Evolutionary conservation across 306 rosid species (phyloP), one percentile per base, ranked within the genome.

Genomic region (Prunus campanulata): DNA sequence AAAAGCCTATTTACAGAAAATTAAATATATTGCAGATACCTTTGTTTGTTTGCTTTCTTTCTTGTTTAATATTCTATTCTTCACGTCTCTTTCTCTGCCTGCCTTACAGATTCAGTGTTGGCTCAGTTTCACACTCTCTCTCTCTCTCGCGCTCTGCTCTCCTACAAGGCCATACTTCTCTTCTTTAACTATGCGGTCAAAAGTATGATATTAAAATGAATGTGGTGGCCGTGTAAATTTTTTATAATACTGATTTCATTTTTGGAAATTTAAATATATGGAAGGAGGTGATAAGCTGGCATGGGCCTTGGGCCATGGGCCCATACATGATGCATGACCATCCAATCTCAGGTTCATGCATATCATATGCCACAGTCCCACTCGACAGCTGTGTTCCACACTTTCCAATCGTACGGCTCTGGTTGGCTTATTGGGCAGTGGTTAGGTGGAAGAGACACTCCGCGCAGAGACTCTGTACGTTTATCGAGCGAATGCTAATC

Each of bases 261-360:
- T 20, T 24, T 15, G 30, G 35, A 49, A 80, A 24, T 42, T 62
- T 59, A 5, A 49, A 60, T 19, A 22, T 60, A 12, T 32, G 15
- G 44, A 66, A 24, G 47, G 14, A 3, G 24, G 24, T 12, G 70
- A 61, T 66, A 55, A 76, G 79, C 74, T 80, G 82, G 77, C 82
- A 68, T 73, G 77, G 71, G 50, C 62, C 24, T 49, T 24, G 2
- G 4, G 74, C n/a, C 19, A 27, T 60, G 10, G 68, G 51, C 57
- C 57, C 79, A 68, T 77, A 14, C 75, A 80, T 69, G 78, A 16
- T 10, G 64, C 77, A 72, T 79, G 84, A 72, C 24, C 76, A 66
- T 77, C n/a, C 62, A 49, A 52, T 77, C 20, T 18, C 4, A 10
- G 44, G 67, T 70, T 62, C 87, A 51, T 60, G 68, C 71, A 56